These are phyloP conservation scores for Amorphotheca resinae DNA, from an alignment of 495 filamentous ascomycete species.

Conservation along the genomic window DNA sequence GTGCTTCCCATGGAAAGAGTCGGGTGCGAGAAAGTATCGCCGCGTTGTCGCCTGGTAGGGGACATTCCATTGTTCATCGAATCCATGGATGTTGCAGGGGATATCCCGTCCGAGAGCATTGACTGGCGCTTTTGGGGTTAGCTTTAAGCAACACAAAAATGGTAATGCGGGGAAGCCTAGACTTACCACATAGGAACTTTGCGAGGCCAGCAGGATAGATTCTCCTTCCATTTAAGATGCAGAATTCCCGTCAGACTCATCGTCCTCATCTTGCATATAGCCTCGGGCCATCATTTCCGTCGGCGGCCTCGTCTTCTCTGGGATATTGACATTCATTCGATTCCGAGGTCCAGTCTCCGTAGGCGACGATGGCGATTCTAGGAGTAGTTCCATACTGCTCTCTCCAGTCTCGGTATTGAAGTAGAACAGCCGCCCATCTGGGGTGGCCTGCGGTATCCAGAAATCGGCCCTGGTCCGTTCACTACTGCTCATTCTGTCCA, in stretches of 20 bases:
- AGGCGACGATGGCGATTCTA: slow-evolving; percentile 73
- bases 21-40: slow-evolving; percentile 35
- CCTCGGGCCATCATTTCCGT: slow-evolving; percentile 86
- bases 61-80: slow-evolving; percentile 60
- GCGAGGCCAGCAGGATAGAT: slow-evolving; percentile 33
- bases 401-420: slow-evolving; percentile 94
- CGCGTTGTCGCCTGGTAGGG: slow-evolving; percentile 32
- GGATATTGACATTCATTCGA: slow-evolving; percentile 74
- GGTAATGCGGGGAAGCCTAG: not conserved
- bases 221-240: slow-evolving; percentile 75
- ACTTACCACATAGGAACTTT: slow-evolving; percentile 37
- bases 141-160: slow-evolving; percentile 20
- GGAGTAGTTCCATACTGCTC: slow-evolving; percentile 82
- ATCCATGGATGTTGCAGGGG: slow-evolving; percentile 84
- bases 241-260: slow-evolving; percentile 61
- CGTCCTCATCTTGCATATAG: slow-evolving; percentile 71
- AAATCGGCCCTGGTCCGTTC: slow-evolving; percentile 85
- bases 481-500: slow-evolving; percentile 51
- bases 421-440: slow-evolving; percentile 88
- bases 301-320: slow-evolving; percentile 81
- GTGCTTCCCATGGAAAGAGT: slow-evolving; percentile 34
- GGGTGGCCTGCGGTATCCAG: slow-evolving; percentile 96
- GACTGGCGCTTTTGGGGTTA: slow-evolving; percentile 45
- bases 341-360: slow-evolving; percentile 80
- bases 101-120: slow-evolving; percentile 57